Evolutionary conservation across 2,329 filamentous ascomycete genomes (phyloP).

Genomic region (Fusarium sp.): DNA sequence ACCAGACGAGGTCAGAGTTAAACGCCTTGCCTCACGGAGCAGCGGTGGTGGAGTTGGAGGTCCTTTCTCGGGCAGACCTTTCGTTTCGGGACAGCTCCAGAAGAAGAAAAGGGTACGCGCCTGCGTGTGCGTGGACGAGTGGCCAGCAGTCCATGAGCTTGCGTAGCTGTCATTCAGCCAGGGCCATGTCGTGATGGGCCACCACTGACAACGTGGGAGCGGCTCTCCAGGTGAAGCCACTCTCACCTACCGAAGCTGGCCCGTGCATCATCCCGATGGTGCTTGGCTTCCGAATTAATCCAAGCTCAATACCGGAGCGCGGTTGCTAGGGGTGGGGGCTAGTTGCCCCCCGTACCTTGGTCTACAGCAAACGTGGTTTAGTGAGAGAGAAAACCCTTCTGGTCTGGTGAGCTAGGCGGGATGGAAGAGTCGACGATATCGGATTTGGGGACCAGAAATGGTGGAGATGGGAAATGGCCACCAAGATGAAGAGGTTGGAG

Average conservation of each 20-base stretch:
- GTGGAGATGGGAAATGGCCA: slow-evolving; percentile 31
- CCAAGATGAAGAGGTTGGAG: slow-evolving; percentile 33
- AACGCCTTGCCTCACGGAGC: slow-evolving; percentile 26
- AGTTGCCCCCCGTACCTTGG: slow-evolving; percentile 2
- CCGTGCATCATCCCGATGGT: slow-evolving; percentile 18
- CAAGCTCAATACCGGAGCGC: slow-evolving; percentile 21
- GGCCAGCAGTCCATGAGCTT: neutral
- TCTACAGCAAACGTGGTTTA: slow-evolving; percentile 8
- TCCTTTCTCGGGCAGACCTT: slow-evolving; percentile 30
- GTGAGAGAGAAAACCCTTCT: slow-evolving; percentile 32
- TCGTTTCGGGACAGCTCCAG: slow-evolving; percentile 5
- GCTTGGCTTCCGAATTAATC: slow-evolving; percentile 37
- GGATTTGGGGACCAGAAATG: slow-evolving; percentile 18
- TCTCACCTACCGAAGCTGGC: slow-evolving; percentile 20
- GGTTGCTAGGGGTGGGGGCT: slow-evolving; percentile 16
- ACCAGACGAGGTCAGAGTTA: slow-evolving; percentile 17
- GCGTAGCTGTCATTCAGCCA: neutral
- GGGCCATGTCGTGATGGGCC: slow-evolving; percentile 21
- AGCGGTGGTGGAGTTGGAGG: slow-evolving; percentile 29
- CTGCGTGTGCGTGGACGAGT: slow-evolving; percentile 4
- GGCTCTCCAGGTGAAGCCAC: slow-evolving; percentile 30
- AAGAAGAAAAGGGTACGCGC: slow-evolving; percentile 12
- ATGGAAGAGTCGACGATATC: slow-evolving; percentile 30
- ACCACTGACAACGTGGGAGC: slow-evolving; percentile 19
- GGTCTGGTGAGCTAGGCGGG: slow-evolving; percentile 39